Conservation (phyloP, 2,329 filamentous ascomycete genomes). For the Sporothrix euskadiensis region DNA sequence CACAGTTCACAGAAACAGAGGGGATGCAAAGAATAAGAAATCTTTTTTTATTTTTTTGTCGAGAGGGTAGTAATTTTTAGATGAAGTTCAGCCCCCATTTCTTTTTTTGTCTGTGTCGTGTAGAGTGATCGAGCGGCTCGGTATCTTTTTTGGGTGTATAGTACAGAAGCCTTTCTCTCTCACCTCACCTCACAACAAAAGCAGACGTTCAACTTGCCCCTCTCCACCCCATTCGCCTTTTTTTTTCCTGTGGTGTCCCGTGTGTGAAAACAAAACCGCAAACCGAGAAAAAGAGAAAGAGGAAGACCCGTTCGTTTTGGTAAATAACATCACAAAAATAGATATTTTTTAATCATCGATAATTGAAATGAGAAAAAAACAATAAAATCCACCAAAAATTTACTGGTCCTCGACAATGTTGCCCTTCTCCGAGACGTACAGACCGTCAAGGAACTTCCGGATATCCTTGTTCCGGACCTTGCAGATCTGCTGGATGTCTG, state of each 20-base stretch:
- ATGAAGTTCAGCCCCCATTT: slow-evolving; percentile 7
- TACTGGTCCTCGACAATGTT: slow-evolving; percentile 76
- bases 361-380: slow-evolving; percentile 18
- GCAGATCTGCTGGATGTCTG: slow-evolving; percentile 99
- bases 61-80: slow-evolving; percentile 18
- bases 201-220: neutral
- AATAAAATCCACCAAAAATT: slow-evolving; percentile 8
- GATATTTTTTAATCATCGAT: neutral
- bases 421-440: slow-evolving; percentile 98
- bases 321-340: slow-evolving; percentile 5
- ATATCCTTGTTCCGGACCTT: slow-evolving; percentile 99
- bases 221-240: neutral
- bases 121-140: neutral
- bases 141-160: neutral
- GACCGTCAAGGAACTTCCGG: slow-evolving; percentile 99
- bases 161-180: neutral
- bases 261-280: slow-evolving; percentile 23
- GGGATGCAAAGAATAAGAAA: slow-evolving; percentile 16
- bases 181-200: neutral
- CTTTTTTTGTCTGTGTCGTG: neutral
- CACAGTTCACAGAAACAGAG: neutral
- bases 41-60: slow-evolving; percentile 21
- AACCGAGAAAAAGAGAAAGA: neutral
- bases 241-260: slow-evolving; percentile 12
- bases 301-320: slow-evolving; percentile 31